Conservation (phyloP, 345 rosid species). For the Gossypium sturtianum region DNA sequence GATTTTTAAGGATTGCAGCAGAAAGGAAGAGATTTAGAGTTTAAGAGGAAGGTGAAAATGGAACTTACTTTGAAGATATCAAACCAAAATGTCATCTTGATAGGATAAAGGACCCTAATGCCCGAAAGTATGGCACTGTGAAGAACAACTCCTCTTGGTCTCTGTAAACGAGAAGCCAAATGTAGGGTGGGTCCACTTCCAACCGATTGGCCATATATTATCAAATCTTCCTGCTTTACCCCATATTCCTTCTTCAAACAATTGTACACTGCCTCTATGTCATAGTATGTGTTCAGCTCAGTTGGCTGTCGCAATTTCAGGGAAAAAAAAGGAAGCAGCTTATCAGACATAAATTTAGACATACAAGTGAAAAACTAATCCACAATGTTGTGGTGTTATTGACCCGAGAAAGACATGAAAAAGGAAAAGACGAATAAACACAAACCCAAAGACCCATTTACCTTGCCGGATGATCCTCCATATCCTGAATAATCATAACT, state of each 20-base stretch:
- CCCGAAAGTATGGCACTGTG: slow-evolving; percentile 97
- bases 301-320: slow-evolving; percentile 50
- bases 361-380: background rate
- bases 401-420: background rate
- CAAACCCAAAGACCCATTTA: slow-evolving; percentile 19
- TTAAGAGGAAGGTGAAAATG: background rate
- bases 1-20: background rate
- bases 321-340: too few species aligned
- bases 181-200: slow-evolving; percentile 97
- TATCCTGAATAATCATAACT: slow-evolving; percentile 99
- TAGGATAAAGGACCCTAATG: slow-evolving; percentile 84
- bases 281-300: slow-evolving; percentile 87
- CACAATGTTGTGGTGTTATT: too few species aligned
- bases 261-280: slow-evolving; percentile 82
- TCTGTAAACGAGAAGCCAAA: slow-evolving; percentile 62
- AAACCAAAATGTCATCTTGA: slow-evolving; percentile 92
- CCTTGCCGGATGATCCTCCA: slow-evolving; percentile 98
- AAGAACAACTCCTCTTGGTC: slow-evolving; percentile 80
- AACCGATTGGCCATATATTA: slow-evolving; percentile 90
- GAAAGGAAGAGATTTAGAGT: background rate
- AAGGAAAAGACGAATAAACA: background rate
- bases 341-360: slow-evolving; percentile 11
- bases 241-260: slow-evolving; percentile 73
- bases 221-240: slow-evolving; percentile 73
- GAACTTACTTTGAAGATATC: slow-evolving; percentile 77